Percentiles rank a stretch among this genome's conserved stretches.
Evolutionary conservation across 1,284 basidiomycete genomes (phyloP).

Genomic region (Puccinia horiana): DNA sequence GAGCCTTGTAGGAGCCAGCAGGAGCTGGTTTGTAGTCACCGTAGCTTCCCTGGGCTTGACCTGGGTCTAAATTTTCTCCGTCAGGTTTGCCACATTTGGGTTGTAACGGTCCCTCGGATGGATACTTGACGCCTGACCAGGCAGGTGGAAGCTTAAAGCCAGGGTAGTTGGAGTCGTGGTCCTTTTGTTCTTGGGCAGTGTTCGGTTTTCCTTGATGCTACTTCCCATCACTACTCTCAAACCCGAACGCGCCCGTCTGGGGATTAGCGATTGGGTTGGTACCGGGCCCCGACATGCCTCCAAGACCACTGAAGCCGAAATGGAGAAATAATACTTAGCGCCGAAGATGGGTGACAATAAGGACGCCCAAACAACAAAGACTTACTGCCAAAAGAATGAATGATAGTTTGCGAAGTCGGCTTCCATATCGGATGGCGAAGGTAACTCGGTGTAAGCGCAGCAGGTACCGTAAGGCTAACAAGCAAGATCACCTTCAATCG

Average conservation of each 20-base stretch:
- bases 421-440: slow-evolving; percentile 25
- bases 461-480: slow-evolving; percentile 41
- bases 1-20: slow-evolving; percentile 20
- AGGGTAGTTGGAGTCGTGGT: slow-evolving; percentile 29
- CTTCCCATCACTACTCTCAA: slow-evolving; percentile 36
- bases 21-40: slow-evolving; percentile 35
- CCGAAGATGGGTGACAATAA: background rate
- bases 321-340: background rate
- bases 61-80: slow-evolving; percentile 20
- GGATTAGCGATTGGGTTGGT: slow-evolving; percentile 33
- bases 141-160: slow-evolving; percentile 14
- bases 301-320: slow-evolving; percentile 5
- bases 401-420: slow-evolving; percentile 37
- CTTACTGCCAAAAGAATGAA: slow-evolving; percentile 48
- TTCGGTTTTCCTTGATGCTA: slow-evolving; percentile 24
- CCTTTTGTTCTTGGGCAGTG: background rate
- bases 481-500: background rate
- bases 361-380: background rate
- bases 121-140: background rate
- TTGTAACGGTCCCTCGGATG: background rate
- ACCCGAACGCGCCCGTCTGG: slow-evolving; percentile 25
- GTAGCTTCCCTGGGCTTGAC: slow-evolving; percentile 29
- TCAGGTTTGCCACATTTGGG: slow-evolving; percentile 28
- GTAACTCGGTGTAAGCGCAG: slow-evolving; percentile 29
- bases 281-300: slow-evolving; percentile 17